These are phyloP conservation scores for Chloranthus sessilifolius DNA, from an alignment of 164 flowering plant species.

Conservation along the genomic window DNA sequence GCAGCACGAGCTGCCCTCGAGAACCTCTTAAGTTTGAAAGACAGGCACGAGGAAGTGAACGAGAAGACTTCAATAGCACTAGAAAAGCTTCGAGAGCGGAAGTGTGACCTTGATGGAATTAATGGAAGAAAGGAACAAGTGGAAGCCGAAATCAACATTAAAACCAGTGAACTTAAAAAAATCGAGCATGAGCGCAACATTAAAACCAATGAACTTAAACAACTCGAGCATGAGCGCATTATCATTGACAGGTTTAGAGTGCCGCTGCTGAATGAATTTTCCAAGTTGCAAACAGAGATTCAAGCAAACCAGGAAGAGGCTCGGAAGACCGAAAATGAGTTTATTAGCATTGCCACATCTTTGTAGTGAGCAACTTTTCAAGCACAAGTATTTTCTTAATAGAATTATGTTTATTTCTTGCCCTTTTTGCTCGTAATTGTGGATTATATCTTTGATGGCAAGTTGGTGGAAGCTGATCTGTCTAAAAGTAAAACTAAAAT, in stretches of 20 bases:
- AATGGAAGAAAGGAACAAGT: background rate
- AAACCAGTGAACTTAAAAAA: background rate
- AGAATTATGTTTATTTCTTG: too few relatives aligned
- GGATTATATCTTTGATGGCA: too few relatives aligned
- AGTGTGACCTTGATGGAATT: too few relatives aligned
- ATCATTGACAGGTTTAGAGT: background rate
- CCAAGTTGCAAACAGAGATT: background rate
- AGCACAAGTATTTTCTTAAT: too few relatives aligned
- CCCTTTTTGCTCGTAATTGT: too few relatives aligned
- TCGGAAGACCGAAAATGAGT: background rate
- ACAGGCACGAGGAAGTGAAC: background rate
- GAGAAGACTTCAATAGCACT: background rate
- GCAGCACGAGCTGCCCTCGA: background rate
- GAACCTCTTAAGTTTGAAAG: background rate
- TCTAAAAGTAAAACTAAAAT: too few relatives aligned
- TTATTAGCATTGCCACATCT: background rate
- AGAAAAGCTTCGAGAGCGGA: background rate
- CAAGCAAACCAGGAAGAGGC: background rate
- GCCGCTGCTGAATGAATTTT: background rate
- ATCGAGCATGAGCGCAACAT: background rate
- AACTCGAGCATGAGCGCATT: background rate
- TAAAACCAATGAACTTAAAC: background rate
- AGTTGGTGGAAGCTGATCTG: too few relatives aligned
- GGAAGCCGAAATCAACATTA: background rate
- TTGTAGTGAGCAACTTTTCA: too few relatives aligned